These are phyloP conservation scores for Salisapilia sapeloensis DNA, from an alignment of 352 stramenopile species.

Conservation along the genomic window DNA sequence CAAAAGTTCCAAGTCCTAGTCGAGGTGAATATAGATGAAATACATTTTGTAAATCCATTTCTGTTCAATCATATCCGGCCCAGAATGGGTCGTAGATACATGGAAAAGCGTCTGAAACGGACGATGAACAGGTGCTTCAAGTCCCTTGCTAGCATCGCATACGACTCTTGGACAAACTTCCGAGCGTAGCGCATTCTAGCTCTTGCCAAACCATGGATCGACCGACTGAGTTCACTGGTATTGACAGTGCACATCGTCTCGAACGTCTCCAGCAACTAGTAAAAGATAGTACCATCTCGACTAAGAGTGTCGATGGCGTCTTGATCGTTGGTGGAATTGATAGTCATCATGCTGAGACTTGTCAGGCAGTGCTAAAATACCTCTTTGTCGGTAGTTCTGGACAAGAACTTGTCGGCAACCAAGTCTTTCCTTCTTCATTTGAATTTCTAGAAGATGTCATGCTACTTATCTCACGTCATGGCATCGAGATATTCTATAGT, in stretches of 20 bases:
- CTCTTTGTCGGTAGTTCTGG: conserved; percentile 49
- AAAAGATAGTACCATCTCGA: not conserved
- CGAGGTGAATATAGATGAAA: too few species aligned
- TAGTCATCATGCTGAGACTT: conserved; percentile 39
- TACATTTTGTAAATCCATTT: too few species aligned
- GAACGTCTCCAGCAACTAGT: conserved; percentile 22
- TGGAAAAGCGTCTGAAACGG: too few species aligned
- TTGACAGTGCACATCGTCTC: conserved; percentile 34
- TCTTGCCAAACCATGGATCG: not conserved
- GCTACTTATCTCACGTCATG: conserved; percentile 22
- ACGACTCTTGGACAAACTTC: too few species aligned
- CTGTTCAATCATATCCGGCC: too few species aligned
- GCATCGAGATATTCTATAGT: conserved; percentile 40
- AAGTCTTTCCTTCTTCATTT: conserved; percentile 47
- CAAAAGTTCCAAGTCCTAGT: too few species aligned
- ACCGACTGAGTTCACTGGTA: conserved; percentile 28
- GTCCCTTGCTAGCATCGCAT: too few species aligned
- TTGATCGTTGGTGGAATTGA: conserved; percentile 55
- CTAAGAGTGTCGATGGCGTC: conserved; percentile 18
- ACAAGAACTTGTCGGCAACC: conserved; percentile 52
- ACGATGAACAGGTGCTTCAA: too few species aligned
- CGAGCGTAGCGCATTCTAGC: too few species aligned
- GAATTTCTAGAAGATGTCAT: conserved; percentile 55
- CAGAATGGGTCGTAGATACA: too few species aligned
- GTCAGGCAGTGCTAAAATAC: conserved; percentile 55